These are phyloP conservation scores for Bimuria novae-zelandiae DNA, from an alignment of 2,329 filamentous ascomycete species.

Conservation along the genomic window DNA sequence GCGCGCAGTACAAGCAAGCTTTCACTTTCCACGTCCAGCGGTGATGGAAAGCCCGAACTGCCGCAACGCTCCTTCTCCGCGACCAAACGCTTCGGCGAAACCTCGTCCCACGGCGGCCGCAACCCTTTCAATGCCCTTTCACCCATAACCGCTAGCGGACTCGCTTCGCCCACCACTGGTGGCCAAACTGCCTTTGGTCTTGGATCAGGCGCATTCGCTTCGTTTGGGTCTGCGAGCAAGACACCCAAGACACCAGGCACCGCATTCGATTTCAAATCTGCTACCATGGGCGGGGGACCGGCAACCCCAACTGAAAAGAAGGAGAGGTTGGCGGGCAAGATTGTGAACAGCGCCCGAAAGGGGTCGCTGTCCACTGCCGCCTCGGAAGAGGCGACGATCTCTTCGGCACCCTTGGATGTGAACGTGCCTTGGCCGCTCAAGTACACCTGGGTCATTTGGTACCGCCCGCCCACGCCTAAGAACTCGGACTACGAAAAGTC, in stretches of 20 bases:
- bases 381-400: slow-evolving; percentile 46
- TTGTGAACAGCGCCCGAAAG: slow-evolving; percentile 41
- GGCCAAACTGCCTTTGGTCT: slow-evolving; percentile 91
- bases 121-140: slow-evolving; percentile 81
- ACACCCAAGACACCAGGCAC: slow-evolving; percentile 84
- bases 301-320: slow-evolving; percentile 67
- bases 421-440: slow-evolving; percentile 64
- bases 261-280: slow-evolving; percentile 75
- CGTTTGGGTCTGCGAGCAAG: slow-evolving; percentile 82
- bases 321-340: slow-evolving; percentile 38
- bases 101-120: slow-evolving; percentile 72
- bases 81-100: slow-evolving; percentile 74
- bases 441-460: slow-evolving; percentile 96
- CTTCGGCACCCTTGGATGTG: slow-evolving; percentile 44
- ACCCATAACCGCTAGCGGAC: slow-evolving; percentile 65
- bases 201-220: slow-evolving; percentile 93
- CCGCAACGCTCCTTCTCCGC: slow-evolving; percentile 67
- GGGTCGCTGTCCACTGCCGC: slow-evolving; percentile 34
- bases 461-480: slow-evolving; percentile 93
- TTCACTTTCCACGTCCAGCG: slow-evolving; percentile 77
- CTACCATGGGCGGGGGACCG: slow-evolving; percentile 51
- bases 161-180: slow-evolving; percentile 75
- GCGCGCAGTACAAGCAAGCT: slow-evolving; percentile 78
- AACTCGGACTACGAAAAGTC: slow-evolving; percentile 99
- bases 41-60: slow-evolving; percentile 56